Base-by-base conservation (phyloP, 2,329 filamentous ascomycete species). In the Arthrobotrys megalospora region DNA sequence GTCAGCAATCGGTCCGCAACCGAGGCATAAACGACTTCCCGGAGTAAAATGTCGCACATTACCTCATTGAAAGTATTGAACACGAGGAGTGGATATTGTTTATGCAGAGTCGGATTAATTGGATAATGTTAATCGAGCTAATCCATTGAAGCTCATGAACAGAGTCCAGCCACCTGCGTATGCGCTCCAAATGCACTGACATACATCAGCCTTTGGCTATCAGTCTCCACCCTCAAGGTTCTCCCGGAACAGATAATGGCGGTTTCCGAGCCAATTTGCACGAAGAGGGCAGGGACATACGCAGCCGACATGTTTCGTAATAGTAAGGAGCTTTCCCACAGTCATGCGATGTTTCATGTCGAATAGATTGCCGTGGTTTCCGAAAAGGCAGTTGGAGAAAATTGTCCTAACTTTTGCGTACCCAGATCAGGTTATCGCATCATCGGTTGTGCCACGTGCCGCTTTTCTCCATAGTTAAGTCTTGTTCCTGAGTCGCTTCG, bases 261-360 rank as follows among this genome's bases (percentile, higher is more conserved):
- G 68, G 58, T 55, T 78, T 72, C 75, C 75, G 75, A 68, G 53
- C 52, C 67, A 72, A 78, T 78, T 69, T 63, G 62, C 67, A 72
- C 36, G 53, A 63, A 38, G 45, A 66, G 55, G 34, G 28, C 70
- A 75, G 70, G 70, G 63, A 62, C 70, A 62, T 62, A 60, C 60
- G 66, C 73, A 71, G 73, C 64, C 55, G 64, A 69, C 65, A 76
- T 36, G 60, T 77, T 78, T 78, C 50, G 67, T 67, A 72, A 72
- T 60, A 68, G 60, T 62, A 71, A 72, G 67, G 75, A 63, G 66
- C 48, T 52, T 78, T 60, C 32, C 53, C 45, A 47, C 41, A 48
- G 45, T 78, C 75, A 78, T 78, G 67, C 75, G 38, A 72, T 72
- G 75, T 78, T 78, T 78, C 75, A 78, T 72, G 67, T 72, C 75